Evolutionary conservation across 164 flowering plant genomes (phyloP).

Genomic region (Taxillus chinensis): DNA sequence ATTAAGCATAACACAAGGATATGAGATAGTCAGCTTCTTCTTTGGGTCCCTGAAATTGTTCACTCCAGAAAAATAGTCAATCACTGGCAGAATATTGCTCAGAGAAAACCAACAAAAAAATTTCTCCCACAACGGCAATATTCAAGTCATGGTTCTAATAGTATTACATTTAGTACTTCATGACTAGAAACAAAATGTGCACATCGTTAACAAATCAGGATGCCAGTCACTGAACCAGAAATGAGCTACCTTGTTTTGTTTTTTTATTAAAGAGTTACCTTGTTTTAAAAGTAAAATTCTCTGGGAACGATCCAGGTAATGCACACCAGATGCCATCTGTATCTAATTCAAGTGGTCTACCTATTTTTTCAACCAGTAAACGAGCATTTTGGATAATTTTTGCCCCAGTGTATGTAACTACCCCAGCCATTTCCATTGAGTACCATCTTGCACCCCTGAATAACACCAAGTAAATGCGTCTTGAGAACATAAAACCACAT

Average conservation of each 20-base stretch:
- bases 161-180: no score
- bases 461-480: conserved; percentile 10
- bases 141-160: no score
- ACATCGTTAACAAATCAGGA: no score
- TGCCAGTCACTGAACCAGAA: no score
- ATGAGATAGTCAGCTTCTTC: conserved; percentile 92
- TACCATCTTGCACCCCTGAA: conserved; percentile 99
- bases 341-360: conserved; percentile 93
- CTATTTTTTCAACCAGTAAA: conserved; percentile 83
- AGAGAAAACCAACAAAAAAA: background rate
- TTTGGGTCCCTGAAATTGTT: conserved; percentile 60
- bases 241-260: no score
- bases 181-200: no score
- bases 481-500: conserved; percentile 5
- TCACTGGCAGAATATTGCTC: background rate
- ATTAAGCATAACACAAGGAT: conserved; percentile 99
- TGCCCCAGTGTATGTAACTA: conserved; percentile 97
- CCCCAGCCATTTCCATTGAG: conserved; percentile 99
- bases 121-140: no score
- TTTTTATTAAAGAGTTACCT: conserved; percentile 27
- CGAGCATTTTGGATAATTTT: conserved; percentile 99
- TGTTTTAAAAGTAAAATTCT: conserved; percentile 88
- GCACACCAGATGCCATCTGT: conserved; percentile 99
- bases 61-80: conserved; percentile 12
- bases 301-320: conserved; percentile 97